Conservation (phyloP, 306 rosid species). For the Urtica urens region DNA sequence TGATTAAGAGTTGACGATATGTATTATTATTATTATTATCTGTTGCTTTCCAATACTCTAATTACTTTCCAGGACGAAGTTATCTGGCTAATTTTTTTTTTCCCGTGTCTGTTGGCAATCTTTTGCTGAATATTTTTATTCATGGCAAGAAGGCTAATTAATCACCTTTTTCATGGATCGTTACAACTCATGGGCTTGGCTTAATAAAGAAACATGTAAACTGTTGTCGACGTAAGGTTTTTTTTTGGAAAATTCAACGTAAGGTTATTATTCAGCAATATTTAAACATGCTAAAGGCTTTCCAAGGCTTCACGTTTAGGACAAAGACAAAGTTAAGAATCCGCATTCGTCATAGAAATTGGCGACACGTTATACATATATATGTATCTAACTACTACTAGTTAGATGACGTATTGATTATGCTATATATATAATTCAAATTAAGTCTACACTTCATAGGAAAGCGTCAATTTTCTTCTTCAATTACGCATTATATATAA, state of each 20-base stretch:
- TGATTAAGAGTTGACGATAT: conserved; percentile 3
- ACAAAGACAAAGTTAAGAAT: too few species aligned
- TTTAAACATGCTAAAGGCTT: neutral
- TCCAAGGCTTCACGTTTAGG: neutral
- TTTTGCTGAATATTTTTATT: neutral
- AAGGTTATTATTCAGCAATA: neutral
- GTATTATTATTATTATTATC: neutral
- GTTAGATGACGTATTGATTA: too few species aligned
- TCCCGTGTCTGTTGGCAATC: neutral
- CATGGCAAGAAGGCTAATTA: neutral
- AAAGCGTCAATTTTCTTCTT: neutral
- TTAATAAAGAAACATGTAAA: neutral
- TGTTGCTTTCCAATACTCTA: neutral
- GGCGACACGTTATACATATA: too few species aligned
- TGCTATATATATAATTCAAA: too few species aligned
- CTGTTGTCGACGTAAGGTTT: too few species aligned
- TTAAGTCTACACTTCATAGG: too few species aligned
- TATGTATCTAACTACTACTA: too few species aligned
- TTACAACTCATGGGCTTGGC: conserved; percentile 2
- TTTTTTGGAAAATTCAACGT: too few species aligned
- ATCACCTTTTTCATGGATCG: neutral
- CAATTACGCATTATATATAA: conserved; percentile 1
- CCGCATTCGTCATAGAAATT: too few species aligned
- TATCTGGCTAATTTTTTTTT: neutral
- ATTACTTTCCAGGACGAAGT: neutral